These are phyloP conservation scores for Rhynchospora breviuscula DNA, from an alignment of 176 grass and related monocot species.

Conservation along the genomic window DNA sequence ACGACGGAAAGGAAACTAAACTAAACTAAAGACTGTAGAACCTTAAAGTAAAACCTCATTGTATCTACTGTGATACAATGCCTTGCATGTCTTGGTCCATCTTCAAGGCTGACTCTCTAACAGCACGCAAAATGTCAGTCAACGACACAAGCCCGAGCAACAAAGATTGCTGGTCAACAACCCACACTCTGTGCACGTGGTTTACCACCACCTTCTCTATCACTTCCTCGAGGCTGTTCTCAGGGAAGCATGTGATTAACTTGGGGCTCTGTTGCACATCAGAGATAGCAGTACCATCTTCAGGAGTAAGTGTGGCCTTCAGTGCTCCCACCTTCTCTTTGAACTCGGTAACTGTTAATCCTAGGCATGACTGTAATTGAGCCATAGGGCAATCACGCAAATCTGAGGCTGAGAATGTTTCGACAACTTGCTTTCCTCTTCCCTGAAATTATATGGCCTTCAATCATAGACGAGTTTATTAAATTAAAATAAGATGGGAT, in stretches of 20 bases:
- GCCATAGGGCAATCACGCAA: conserved; percentile 49
- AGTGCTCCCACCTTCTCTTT: conserved; percentile 43
- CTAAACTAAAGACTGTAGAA: not conserved
- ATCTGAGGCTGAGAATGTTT: conserved; percentile 78
- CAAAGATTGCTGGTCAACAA: conserved; percentile 30
- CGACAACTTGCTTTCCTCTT: conserved; percentile 47
- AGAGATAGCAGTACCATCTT: not conserved
- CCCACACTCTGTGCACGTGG: conserved; percentile 81
- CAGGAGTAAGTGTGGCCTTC: conserved; percentile 9
- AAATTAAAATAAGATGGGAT: not conserved
- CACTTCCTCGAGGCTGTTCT: conserved; percentile 48
- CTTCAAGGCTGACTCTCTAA: conserved; percentile 48
- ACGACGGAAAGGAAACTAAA: not conserved
- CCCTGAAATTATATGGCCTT: conserved; percentile 33
- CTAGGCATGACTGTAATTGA: conserved; percentile 48
- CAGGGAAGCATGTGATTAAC: conserved; percentile 47
- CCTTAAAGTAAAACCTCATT: not conserved
- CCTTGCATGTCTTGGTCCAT: conserved; percentile 37
- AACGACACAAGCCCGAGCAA: conserved; percentile 57
- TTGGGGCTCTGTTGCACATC: not conserved
- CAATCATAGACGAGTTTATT: not conserved
- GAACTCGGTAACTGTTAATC: conserved; percentile 50
- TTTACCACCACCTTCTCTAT: conserved; percentile 38
- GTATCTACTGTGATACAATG: conserved; percentile 12
- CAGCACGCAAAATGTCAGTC: conserved; percentile 45